phyloP scores from a whole-genome alignment of 805 yeast genomes.

The Saccharomycopsis fermentans region DNA sequence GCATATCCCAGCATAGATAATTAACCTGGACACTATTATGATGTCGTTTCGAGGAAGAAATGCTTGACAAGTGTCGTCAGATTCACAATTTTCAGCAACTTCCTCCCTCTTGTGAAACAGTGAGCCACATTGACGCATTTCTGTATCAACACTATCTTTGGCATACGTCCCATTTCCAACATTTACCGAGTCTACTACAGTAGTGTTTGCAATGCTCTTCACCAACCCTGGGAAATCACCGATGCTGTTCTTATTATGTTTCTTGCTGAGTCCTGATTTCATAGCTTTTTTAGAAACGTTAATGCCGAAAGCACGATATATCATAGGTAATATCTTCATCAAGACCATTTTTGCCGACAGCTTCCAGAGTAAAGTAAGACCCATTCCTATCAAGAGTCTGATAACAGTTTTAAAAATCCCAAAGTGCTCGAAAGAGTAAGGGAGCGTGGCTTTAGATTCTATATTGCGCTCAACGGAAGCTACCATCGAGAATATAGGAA shows the following conservation, averaged over 20 bases:
- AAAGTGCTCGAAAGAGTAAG: constrained; percentile 31
- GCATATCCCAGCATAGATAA: constrained; percentile 78
- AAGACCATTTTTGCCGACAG: constrained; percentile 57
- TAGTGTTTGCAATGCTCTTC: constrained; percentile 3
- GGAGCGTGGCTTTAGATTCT: constrained; percentile 29
- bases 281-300: constrained; percentile 31
- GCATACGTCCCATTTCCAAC: neutral
- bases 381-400: constrained; percentile 55
- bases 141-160: neutral
- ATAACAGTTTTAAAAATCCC: constrained; percentile 34
- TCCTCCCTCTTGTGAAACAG: neutral
- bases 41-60: constrained; percentile 58
- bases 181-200: constrained; percentile 1
- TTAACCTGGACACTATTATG: constrained; percentile 64
- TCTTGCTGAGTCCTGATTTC: constrained; percentile 26
- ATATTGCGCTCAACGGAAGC: constrained; percentile 17
- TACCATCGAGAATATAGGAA: constrained; percentile 18
- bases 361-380: constrained; percentile 63
- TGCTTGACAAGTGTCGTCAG: constrained; percentile 33
- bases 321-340: constrained; percentile 46
- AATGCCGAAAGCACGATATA: constrained; percentile 36
- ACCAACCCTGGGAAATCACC: constrained; percentile 7
- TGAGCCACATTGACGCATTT: neutral
- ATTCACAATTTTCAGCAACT: too few relatives aligned
- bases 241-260: constrained; percentile 22